These are phyloP conservation scores for Pterula multifida DNA, from an alignment of 1,284 basidiomycete genomes.

Conservation along the genomic window DNA sequence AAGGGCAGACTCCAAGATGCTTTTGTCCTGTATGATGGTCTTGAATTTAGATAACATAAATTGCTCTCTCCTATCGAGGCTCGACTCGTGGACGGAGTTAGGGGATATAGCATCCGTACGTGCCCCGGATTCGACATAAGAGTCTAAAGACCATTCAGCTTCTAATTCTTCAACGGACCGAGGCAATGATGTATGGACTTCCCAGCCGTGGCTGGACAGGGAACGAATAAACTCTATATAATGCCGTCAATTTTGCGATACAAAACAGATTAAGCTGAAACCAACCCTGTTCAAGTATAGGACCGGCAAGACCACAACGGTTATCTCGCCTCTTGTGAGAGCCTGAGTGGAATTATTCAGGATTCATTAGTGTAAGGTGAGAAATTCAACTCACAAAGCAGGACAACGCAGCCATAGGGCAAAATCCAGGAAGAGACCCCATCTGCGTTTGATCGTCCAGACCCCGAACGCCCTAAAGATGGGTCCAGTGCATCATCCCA, in stretches of 20 bases:
- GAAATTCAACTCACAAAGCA: constrained; percentile 60
- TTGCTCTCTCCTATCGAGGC: neutral
- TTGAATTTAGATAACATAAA: neutral
- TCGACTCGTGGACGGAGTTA: neutral
- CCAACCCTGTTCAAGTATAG: constrained; percentile 65
- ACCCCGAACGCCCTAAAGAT: constrained; percentile 31
- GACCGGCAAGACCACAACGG: constrained; percentile 78
- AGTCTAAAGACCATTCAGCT: neutral
- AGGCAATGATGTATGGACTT: neutral
- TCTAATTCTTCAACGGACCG: neutral
- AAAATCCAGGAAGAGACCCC: constrained; percentile 55
- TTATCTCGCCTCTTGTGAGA: constrained; percentile 89
- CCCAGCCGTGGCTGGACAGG: neutral
- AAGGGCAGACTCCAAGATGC: constrained; percentile 31
- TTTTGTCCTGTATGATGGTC: neutral
- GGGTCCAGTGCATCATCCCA: constrained; percentile 57
- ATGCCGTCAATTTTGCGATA: constrained; percentile 4
- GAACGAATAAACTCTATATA: neutral
- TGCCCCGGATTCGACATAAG: neutral
- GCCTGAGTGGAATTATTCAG: constrained; percentile 35
- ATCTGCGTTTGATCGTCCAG: neutral
- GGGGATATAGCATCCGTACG: neutral
- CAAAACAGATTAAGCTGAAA: constrained; percentile 6
- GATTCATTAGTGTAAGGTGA: no score
- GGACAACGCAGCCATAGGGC: constrained; percentile 64